phyloP scores from a whole-genome alignment of 768 basidiomycete genomes.

The Mycena capillaripes region DNA sequence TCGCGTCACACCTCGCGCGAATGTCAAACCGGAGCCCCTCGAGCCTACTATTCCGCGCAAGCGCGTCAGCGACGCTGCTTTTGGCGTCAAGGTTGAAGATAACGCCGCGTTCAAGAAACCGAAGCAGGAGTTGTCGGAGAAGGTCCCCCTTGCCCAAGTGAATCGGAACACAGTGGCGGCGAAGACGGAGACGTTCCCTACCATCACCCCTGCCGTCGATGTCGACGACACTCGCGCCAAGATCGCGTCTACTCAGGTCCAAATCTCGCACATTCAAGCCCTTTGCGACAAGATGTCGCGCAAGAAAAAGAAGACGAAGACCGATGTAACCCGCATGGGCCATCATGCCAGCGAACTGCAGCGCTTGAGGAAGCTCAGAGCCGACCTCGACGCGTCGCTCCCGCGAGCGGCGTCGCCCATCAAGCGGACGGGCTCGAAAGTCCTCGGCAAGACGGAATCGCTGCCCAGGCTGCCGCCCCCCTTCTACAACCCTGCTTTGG shows the following conservation, averaged over 20 bases:
- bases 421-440: constrained; percentile 28
- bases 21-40: neutral
- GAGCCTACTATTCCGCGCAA: constrained; percentile 41
- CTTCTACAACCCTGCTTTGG: constrained; percentile 29
- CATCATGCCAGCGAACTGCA: constrained; percentile 28
- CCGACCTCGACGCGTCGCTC: constrained; percentile 35
- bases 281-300: constrained; percentile 28
- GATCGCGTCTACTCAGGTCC: constrained; percentile 22
- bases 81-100: constrained; percentile 29
- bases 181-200: constrained; percentile 7
- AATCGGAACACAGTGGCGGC: constrained; percentile 35
- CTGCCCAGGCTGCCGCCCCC: constrained; percentile 4
- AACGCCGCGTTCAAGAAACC: constrained; percentile 42
- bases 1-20: constrained; percentile 18
- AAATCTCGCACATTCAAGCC: constrained; percentile 18
- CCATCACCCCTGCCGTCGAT: constrained; percentile 8
- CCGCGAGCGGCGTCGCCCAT: constrained; percentile 36
- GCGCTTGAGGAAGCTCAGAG: constrained; percentile 33
- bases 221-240: constrained; percentile 24
- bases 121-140: constrained; percentile 45
- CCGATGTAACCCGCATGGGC: constrained; percentile 35
- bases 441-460: constrained; percentile 26
- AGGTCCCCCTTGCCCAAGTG: constrained; percentile 42
- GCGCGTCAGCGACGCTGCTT: constrained; percentile 49
- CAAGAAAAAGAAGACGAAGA: constrained; percentile 39